These are phyloP conservation scores for Trametes hirsuta DNA, from an alignment of 1,284 basidiomycete genomes.

Conservation along the genomic window DNA sequence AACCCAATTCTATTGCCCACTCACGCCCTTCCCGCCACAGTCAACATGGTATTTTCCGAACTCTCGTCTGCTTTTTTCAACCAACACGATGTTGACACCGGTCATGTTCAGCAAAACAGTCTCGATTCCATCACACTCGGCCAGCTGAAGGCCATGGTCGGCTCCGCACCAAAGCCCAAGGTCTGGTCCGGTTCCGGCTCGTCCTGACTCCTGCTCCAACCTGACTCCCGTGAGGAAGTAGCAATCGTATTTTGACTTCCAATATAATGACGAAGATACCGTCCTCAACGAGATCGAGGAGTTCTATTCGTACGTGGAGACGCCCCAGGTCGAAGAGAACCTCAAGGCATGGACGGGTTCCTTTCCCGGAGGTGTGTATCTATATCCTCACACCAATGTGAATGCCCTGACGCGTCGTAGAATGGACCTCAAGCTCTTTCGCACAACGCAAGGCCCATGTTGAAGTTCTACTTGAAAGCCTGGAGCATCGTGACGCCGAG, in stretches of 20 bases:
- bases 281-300: slow-evolving; percentile 97
- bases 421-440: slow-evolving; percentile 77
- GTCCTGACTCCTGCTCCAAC: slow-evolving; percentile 3
- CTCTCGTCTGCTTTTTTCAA: slow-evolving; percentile 28
- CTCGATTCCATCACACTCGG: slow-evolving; percentile 81
- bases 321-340: slow-evolving; percentile 89
- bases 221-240: slow-evolving; percentile 41
- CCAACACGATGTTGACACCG: slow-evolving; percentile 25
- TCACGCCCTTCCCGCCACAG: slow-evolving; percentile 6
- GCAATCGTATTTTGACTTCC: slow-evolving; percentile 88
- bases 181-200: slow-evolving; percentile 40
- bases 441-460: slow-evolving; percentile 71
- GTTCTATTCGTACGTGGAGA: slow-evolving; percentile 98
- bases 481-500: slow-evolving; percentile 86
- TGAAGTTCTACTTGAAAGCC: slow-evolving; percentile 79
- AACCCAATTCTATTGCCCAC: background rate
- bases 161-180: slow-evolving; percentile 75
- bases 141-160: slow-evolving; percentile 77
- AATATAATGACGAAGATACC: slow-evolving; percentile 94
- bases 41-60: slow-evolving; percentile 35
- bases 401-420: slow-evolving; percentile 42
- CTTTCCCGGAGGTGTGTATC: slow-evolving; percentile 70
- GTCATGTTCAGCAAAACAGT: slow-evolving; percentile 29
- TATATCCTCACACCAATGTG: slow-evolving; percentile 19
- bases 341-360: slow-evolving; percentile 86